A percentile compares a stretch with the other conserved stretches of the same genome.
phyloP scores from a whole-genome alignment of 345 rosid genomes.

The Triadica sebifera region DNA sequence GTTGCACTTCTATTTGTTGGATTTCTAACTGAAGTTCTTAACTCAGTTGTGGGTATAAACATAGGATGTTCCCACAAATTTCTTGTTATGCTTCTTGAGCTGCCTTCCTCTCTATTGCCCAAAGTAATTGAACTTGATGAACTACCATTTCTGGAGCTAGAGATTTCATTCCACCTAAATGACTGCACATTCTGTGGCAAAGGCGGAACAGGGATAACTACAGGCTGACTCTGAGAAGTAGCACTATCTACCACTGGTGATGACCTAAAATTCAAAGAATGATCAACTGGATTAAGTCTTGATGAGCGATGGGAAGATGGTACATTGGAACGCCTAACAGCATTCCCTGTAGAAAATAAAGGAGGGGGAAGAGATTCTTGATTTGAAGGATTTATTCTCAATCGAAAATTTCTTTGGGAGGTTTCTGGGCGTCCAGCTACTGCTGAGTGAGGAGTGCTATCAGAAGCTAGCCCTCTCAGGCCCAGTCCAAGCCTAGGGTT shows the following conservation, averaged over 20 bases:
- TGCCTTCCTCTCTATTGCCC: slow-evolving; percentile 45
- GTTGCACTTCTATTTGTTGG: slow-evolving; percentile 37
- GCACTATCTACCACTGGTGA: slow-evolving; percentile 36
- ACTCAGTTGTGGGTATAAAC: slow-evolving; percentile 46
- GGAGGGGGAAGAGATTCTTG: slow-evolving; percentile 42
- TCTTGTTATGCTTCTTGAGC: slow-evolving; percentile 42
- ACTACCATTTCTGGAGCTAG: slow-evolving; percentile 41
- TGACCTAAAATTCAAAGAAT: slow-evolving; percentile 43
- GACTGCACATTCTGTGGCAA: slow-evolving; percentile 50
- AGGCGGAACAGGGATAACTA: slow-evolving; percentile 43
- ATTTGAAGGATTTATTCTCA: slow-evolving; percentile 51
- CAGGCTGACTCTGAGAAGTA: slow-evolving; percentile 37
- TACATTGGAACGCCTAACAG: slow-evolving; percentile 39
- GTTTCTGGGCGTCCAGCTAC: slow-evolving; percentile 38
- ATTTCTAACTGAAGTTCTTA: slow-evolving; percentile 38
- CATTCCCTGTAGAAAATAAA: slow-evolving; percentile 47
- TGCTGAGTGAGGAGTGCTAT: slow-evolving; percentile 34
- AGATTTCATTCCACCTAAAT: slow-evolving; percentile 52
- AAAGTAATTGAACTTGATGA: slow-evolving; percentile 40
- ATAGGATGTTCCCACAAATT: slow-evolving; percentile 50
- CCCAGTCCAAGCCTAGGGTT: slow-evolving; percentile 49
- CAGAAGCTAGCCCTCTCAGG: slow-evolving; percentile 42
- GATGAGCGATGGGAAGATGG: slow-evolving; percentile 44
- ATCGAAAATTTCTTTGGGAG: slow-evolving; percentile 56
- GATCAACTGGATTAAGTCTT: slow-evolving; percentile 45